phyloP scores from a whole-genome alignment of 192 early-diverging fungal genomes.

The Coemansia sp. region DNA sequence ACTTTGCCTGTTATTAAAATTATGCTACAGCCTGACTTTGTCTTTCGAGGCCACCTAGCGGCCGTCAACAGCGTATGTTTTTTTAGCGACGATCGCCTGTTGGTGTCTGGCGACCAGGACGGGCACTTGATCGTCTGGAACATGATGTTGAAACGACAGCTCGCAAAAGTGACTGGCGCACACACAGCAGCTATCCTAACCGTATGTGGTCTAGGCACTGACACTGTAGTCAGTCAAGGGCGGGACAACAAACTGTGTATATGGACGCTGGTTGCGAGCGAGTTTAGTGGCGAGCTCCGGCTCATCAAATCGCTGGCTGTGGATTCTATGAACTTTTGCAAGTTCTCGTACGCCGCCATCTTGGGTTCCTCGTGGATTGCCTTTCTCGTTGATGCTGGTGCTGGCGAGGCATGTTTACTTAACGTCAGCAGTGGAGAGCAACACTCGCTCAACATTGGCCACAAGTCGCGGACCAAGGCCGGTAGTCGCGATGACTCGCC shows the following conservation, averaged over 20 bases:
- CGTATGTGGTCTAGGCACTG: slow-evolving; percentile 17
- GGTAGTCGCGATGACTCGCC: slow-evolving; percentile 38
- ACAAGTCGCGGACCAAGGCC: slow-evolving; percentile 19
- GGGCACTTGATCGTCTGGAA: slow-evolving; percentile 50
- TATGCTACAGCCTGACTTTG: slow-evolving; percentile 49
- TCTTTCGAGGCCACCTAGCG: slow-evolving; percentile 49
- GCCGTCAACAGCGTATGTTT: slow-evolving; percentile 53
- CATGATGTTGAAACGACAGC: slow-evolving; percentile 48
- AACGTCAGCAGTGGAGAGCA: slow-evolving; percentile 6
- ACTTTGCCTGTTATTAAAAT: background rate
- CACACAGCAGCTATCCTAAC: slow-evolving; percentile 36
- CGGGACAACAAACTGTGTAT: slow-evolving; percentile 48
- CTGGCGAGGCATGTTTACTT: slow-evolving; percentile 31
- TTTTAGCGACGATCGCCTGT: slow-evolving; percentile 38
- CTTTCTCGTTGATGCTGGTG: slow-evolving; percentile 21
- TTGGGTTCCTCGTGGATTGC: slow-evolving; percentile 21
- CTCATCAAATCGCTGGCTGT: slow-evolving; percentile 17
- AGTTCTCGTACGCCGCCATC: slow-evolving; percentile 16
- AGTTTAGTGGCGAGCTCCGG: slow-evolving; percentile 25
- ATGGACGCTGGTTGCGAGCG: slow-evolving; percentile 33
- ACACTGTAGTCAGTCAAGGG: slow-evolving; percentile 46
- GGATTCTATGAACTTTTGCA: slow-evolving; percentile 55
- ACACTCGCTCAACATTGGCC: slow-evolving; percentile 21
- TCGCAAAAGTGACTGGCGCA: slow-evolving; percentile 17
- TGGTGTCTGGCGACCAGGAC: slow-evolving; percentile 52